Base-by-base conservation (phyloP, 2,329 filamentous ascomycete species). In the Acrodontium crateriforme region DNA sequence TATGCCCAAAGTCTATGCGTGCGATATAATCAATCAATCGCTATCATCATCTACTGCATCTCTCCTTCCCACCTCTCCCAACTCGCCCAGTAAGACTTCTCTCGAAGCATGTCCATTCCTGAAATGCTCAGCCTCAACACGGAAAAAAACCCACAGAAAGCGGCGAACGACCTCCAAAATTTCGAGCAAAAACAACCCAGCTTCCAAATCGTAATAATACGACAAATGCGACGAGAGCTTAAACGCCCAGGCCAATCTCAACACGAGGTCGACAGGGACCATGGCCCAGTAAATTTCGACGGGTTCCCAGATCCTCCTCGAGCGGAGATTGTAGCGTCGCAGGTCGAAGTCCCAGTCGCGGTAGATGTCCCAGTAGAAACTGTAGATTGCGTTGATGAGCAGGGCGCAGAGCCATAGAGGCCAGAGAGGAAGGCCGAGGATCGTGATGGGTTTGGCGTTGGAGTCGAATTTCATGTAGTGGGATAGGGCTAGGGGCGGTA, bases 291-390 rank as follows among this genome's bases (percentile, higher is more conserved):
- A 98, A n/a, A n/a, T n/a, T n/a, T n/a, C n/a, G n/a, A n/a, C n/a
- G n/a, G n/a, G n/a, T n/a, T n/a, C n/a, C n/a, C n/a, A n/a, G n/a
- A n/a, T n/a, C n/a, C n/a, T n/a, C n/a, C n/a, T n/a, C n/a, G n/a
- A n/a, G n/a, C n/a, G n/a, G n/a, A n/a, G n/a, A n/a, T n/a, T n/a
- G n/a, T n/a, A n/a, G n/a, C n/a, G n/a, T n/a, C n/a, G n/a, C n/a
- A n/a, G n/a, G n/a, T n/a, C n/a, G n/a, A n/a, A n/a, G 49, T 95
- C 89, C 89, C 89, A 98, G 62, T 98, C 89, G 59, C 85, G 89
- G 30, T 82, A 69, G 16, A 95, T 74, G 47, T 98, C 89, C 89
- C 89, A 98, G 64, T 89, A 98, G 61, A 95, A 95, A n/a, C 79
- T 84, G 58, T 93, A 98, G 24, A 79, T 63, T 9, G 82, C 91